phyloP scores from a whole-genome alignment of 2,329 filamentous ascomycete species.

The Hypoxylon sp. region DNA sequence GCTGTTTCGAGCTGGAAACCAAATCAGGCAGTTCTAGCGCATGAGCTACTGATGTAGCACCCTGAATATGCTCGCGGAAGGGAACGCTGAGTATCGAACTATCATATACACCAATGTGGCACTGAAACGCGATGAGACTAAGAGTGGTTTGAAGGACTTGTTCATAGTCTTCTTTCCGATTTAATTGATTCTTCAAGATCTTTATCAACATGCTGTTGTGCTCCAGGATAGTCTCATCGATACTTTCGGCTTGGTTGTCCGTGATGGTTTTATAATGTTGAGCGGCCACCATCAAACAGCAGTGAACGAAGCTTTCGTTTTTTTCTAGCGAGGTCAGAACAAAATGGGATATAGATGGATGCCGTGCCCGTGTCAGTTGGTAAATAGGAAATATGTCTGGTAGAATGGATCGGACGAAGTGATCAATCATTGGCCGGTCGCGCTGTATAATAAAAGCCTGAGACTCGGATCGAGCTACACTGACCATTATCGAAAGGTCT shows the following conservation, averaged over 20 bases:
- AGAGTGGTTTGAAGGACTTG: neutral
- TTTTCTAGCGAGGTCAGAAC: neutral
- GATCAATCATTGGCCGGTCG: neutral
- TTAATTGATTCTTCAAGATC: neutral
- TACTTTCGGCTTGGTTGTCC: neutral
- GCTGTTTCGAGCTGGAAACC: neutral
- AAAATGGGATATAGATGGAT: neutral
- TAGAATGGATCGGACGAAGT: neutral
- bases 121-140: neutral
- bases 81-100: neutral
- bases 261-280: neutral
- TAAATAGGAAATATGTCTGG: neutral
- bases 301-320: conserved; percentile 1
- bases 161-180: neutral
- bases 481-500: neutral
- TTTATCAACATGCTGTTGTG: neutral
- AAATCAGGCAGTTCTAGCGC: neutral
- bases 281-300: neutral
- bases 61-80: neutral
- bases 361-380: neutral
- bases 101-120: neutral
- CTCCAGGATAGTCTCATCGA: neutral
- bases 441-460: neutral
- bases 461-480: too few species aligned
- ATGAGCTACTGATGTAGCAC: neutral